Conservation (phyloP, 805 yeast genomes). For the Saccharomycopsis sp. region DNA sequence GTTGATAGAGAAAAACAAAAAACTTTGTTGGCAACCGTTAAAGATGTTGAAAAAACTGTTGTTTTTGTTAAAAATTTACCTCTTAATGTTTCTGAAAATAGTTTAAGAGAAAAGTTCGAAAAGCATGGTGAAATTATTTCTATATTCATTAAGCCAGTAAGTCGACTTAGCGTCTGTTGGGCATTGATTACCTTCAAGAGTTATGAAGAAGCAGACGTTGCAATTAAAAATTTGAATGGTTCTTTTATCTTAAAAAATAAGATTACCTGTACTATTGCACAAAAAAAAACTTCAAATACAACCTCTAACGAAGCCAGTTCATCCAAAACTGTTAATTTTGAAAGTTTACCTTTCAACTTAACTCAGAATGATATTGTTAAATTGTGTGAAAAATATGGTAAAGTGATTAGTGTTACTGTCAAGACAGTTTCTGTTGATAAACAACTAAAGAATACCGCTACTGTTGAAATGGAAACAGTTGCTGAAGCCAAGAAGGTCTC, state of each 20-base stretch:
- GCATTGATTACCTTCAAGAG: slow-evolving; percentile 34
- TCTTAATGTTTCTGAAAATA: slow-evolving; percentile 22
- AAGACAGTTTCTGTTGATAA: slow-evolving; percentile 1
- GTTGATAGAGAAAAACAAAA: slow-evolving; percentile 12
- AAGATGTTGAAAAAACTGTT: slow-evolving; percentile 18
- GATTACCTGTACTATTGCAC: slow-evolving; percentile 25
- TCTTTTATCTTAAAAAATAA: slow-evolving; percentile 22
- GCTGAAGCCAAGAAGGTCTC: too few species aligned
- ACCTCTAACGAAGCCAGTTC: background rate
- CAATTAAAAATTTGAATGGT: slow-evolving; percentile 27
- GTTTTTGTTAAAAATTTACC: slow-evolving; percentile 28
- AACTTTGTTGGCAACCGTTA: background rate
- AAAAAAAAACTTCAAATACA: slow-evolving; percentile 16
- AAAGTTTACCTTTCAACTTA: slow-evolving; percentile 6
- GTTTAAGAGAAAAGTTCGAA: slow-evolving; percentile 22
- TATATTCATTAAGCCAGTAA: slow-evolving; percentile 24
- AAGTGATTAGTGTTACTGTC: slow-evolving; percentile 8
- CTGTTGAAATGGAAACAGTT: slow-evolving; percentile 9
- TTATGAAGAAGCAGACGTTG: slow-evolving; percentile 26
- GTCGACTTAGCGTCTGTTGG: slow-evolving; percentile 23
- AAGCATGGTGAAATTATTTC: slow-evolving; percentile 27
- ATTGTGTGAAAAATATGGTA: slow-evolving; percentile 11
- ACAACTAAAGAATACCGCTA: background rate
- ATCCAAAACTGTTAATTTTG: slow-evolving; percentile 3
- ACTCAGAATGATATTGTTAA: slow-evolving; percentile 5